A percentile compares a stretch with the other conserved stretches of the same genome.
Conservation (phyloP, 2,329 filamentous ascomycete genomes). For the Gliomastix tumulicola region DNA sequence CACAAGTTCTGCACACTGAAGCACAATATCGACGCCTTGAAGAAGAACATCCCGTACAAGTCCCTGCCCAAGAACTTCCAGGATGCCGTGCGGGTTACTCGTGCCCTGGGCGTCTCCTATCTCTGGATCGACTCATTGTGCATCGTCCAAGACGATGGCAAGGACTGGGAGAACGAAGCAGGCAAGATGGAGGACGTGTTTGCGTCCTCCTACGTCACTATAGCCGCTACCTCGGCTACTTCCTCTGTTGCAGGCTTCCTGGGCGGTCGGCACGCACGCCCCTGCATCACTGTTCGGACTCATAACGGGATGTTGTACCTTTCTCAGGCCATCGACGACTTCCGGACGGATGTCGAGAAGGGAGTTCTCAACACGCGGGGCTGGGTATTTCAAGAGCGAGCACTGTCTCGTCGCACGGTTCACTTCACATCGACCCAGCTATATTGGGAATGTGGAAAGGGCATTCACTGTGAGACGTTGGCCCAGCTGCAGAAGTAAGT, state of each 20-base stretch:
- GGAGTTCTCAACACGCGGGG: background rate
- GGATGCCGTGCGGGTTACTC: background rate
- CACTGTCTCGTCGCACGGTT: background rate
- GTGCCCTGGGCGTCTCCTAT: constrained; percentile 11
- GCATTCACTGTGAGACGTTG: background rate
- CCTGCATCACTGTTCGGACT: background rate
- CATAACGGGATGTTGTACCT: background rate
- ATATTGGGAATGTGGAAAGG: background rate
- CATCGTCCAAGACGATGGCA: constrained; percentile 14
- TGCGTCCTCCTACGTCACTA: background rate
- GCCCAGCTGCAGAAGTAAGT: background rate
- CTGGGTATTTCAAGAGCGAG: background rate
- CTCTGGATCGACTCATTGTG: constrained; percentile 18
- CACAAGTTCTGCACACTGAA: background rate
- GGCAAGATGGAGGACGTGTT: constrained; percentile 12
- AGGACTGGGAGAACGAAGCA: constrained; percentile 16
- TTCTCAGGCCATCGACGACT: background rate
- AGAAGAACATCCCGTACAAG: background rate
- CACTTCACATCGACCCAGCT: background rate
- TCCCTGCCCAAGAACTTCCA: background rate
- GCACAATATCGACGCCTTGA: background rate
- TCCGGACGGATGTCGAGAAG: background rate
- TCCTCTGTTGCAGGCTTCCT: background rate
- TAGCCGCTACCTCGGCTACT: background rate
- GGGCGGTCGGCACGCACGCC: background rate